Percentiles rank a stretch among this genome's conserved stretches.
These are phyloP conservation scores for Exophiala sideris DNA, from an alignment of 2,329 filamentous ascomycete species.

Conservation along the genomic window DNA sequence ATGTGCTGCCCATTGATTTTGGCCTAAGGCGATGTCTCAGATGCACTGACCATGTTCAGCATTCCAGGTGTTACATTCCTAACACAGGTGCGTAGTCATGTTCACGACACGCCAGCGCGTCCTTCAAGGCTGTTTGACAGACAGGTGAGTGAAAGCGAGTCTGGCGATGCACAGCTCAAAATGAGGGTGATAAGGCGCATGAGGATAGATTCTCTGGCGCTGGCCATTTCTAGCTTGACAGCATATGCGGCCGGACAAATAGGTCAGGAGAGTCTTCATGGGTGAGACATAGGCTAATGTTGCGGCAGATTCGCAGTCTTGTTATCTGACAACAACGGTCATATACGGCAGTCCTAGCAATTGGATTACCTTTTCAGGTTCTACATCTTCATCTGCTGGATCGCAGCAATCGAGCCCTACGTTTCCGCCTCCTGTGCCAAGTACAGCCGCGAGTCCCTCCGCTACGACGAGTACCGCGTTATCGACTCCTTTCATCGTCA, in stretches of 20 bases:
- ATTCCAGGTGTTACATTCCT: constrained; percentile 18
- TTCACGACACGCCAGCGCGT: neutral
- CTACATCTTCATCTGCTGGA: neutral
- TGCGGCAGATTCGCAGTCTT: constrained; percentile 4
- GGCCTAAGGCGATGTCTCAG: neutral
- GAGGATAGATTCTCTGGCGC: constrained; percentile 1
- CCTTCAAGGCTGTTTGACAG: neutral
- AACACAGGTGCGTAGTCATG: neutral
- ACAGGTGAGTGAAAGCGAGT: constrained; percentile 4
- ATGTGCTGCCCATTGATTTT: neutral
- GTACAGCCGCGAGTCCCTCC: neutral
- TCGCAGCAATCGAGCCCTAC: neutral
- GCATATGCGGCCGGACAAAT: constrained; percentile 9
- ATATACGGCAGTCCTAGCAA: constrained; percentile 12
- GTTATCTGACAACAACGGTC: constrained; percentile 18
- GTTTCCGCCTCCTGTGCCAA: neutral
- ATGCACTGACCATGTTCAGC: constrained; percentile 10
- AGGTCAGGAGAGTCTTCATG: constrained; percentile 3
- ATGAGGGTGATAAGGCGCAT: constrained; percentile 8
- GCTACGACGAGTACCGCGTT: constrained; percentile 1
- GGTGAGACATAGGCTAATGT: neutral
- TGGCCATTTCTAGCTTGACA: constrained; percentile 2
- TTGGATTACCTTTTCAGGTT: constrained; percentile 1
- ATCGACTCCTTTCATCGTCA: constrained; percentile 13
- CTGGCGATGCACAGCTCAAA: neutral